phyloP scores from a whole-genome alignment of 768 basidiomycete genomes.

The Rhodotorula paludigena region DNA sequence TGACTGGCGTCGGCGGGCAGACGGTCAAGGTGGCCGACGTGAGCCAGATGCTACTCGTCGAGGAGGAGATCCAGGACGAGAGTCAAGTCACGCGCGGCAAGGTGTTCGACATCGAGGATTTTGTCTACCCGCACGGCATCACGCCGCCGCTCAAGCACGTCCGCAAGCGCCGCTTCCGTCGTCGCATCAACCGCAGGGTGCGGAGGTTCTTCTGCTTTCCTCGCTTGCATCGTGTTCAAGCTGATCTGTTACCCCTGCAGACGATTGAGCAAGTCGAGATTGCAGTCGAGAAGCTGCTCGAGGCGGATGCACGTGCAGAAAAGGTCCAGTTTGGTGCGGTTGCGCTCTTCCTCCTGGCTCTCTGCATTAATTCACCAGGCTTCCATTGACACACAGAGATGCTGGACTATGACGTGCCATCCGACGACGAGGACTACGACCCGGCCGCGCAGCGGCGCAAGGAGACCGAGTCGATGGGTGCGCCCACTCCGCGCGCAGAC shows the following conservation, averaged over 20 bases:
- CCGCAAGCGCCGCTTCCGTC: slow-evolving; percentile 85
- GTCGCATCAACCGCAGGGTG: slow-evolving; percentile 76
- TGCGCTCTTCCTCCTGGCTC: slow-evolving; percentile 42
- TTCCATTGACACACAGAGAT: slow-evolving; percentile 57
- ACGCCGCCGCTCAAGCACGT: slow-evolving; percentile 88
- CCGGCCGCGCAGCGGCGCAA: not conserved
- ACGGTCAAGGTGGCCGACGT: slow-evolving; percentile 99
- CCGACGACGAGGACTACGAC: slow-evolving; percentile 35
- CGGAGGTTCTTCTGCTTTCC: slow-evolving; percentile 44
- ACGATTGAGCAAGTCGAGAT: slow-evolving; percentile 92
- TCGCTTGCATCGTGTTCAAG: slow-evolving; percentile 1
- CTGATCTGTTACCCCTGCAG: slow-evolving; percentile 48
- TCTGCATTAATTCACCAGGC: not conserved
- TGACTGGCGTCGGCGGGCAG: slow-evolving; percentile 80
- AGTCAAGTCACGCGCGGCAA: slow-evolving; percentile 56
- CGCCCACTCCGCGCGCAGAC: slow-evolving; percentile 65
- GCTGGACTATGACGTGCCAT: slow-evolving; percentile 61
- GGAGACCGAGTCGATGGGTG: slow-evolving; percentile 57
- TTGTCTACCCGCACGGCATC: slow-evolving; percentile 94
- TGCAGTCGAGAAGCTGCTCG: slow-evolving; percentile 79
- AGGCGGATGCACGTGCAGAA: slow-evolving; percentile 68
- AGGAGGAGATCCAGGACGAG: slow-evolving; percentile 60
- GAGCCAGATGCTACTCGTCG: slow-evolving; percentile 92
- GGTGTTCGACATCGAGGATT: slow-evolving; percentile 84
- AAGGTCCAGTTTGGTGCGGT: slow-evolving; percentile 70